Conservation (phyloP, 345 rosid species). For the Clarkia xantiana region DNA sequence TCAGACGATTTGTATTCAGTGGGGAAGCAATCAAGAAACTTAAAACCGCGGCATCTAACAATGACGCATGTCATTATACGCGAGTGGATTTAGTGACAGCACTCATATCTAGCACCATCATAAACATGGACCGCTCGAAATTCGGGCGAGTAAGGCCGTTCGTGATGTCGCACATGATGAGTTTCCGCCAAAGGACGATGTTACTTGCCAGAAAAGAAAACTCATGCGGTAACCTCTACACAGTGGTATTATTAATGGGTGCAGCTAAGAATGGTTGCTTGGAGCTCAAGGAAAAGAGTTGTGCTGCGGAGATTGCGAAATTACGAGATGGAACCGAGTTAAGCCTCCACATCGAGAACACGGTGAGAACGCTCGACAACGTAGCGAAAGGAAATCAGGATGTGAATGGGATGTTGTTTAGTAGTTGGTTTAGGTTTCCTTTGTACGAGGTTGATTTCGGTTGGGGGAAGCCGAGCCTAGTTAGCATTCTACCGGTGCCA, state of each 20-base stretch:
- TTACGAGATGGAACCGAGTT: background rate
- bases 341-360: conserved; percentile 5
- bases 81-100: conserved; percentile 1
- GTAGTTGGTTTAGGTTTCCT: conserved; percentile 5
- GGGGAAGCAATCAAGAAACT: background rate
- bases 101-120: background rate
- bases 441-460: conserved; percentile 6
- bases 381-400: background rate
- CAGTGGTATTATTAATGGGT: too few relatives aligned
- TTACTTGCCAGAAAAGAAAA: background rate
- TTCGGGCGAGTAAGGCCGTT: conserved; percentile 1
- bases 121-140: background rate
- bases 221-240: conserved; percentile 1
- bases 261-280: too few relatives aligned
- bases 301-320: background rate
- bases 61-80: background rate
- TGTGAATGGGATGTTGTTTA: background rate
- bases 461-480: conserved; percentile 5
- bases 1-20: too few relatives aligned
- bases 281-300: background rate
- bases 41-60: background rate
- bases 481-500: background rate
- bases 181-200: conserved; percentile 4
- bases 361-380: background rate
- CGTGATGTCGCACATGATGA: background rate